Base-by-base conservation (phyloP, 1,284 basidiomycete species). In the Spongiforma sp. region DNA sequence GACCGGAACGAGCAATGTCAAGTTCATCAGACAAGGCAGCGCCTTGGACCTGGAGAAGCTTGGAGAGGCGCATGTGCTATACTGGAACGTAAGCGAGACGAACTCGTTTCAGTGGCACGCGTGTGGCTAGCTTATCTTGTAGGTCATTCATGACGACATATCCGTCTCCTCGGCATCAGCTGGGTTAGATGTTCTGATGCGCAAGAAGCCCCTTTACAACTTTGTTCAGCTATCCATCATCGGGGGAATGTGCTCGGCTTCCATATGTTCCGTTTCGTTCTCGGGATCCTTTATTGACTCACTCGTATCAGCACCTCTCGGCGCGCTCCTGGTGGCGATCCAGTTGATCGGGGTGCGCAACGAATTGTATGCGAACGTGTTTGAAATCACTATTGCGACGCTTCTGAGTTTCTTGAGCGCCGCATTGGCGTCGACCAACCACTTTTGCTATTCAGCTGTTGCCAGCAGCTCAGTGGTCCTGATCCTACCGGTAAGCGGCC, bases 101-200 rank as follows among this genome's bases (percentile, higher is more conserved):
- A 19, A 5, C 19, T n/a, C n/a, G 30, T 33, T 33, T n/a, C n/a
- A n/a, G 26, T 21, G 36, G 7, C 41, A 32, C 8, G 30, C 24
- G 37, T 55, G 34, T 52, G 21, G 55, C 30, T 12, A 34, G 64
- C 62, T 12, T 34, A 67, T 57, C 56, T 54, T 59, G 30, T 63
- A 90, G 84, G 92, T 96, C 67, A 94, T 96, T 41, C 93, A 96
- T 74, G 95, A 97, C 77, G 85, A 90, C 62, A 83, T 94, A 62
- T 91, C 89, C 0, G 95, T 96, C 34, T 89, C 90, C 19, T 90
- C 92, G 52, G 95, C 94, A 2, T 90, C 88, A 5, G 78, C 82
- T 34, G 85, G 88, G 65, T 83, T 97, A 17, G 93, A 96, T 73
- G 75, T 80, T 53, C 81, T 97, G 56, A 97, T 96, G 95, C 80